These are phyloP conservation scores for Lactuca sativa DNA, from an alignment of 129 eudicot species.

Conservation along the genomic window DNA sequence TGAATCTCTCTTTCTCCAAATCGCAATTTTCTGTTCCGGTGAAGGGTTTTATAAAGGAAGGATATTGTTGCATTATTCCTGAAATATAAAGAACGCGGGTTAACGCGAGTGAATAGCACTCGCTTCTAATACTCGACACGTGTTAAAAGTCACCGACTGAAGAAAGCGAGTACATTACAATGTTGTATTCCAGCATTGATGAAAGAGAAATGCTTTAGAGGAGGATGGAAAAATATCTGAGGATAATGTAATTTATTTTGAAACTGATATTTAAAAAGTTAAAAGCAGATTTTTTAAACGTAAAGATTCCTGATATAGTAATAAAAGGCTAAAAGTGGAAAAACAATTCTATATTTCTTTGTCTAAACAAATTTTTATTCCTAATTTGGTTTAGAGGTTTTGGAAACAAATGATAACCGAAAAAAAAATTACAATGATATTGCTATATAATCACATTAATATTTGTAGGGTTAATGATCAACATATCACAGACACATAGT, in stretches of 20 bases:
- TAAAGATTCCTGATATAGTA: constrained; percentile 4
- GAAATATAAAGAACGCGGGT: neutral
- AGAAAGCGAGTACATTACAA: neutral
- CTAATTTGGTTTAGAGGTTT: too few relatives aligned
- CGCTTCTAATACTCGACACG: neutral
- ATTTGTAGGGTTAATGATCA: too few relatives aligned
- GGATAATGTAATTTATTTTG: neutral
- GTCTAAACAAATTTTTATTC: neutral
- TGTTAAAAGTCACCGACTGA: neutral
- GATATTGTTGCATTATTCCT: neutral
- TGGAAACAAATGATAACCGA: too few relatives aligned
- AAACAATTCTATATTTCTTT: neutral
- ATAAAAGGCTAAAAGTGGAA: neutral
- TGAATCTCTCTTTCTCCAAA: neutral
- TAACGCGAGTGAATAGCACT: neutral
- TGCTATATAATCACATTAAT: too few relatives aligned
- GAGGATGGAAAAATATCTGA: neutral
- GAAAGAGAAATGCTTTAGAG: neutral
- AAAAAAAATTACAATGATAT: too few relatives aligned
- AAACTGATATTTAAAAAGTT: constrained; percentile 1
- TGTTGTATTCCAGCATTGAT: neutral
- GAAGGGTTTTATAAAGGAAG: neutral
- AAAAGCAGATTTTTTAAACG: neutral
- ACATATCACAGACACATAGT: too few relatives aligned
- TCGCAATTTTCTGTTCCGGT: neutral